Base-by-base conservation (phyloP, 208 protist genomes). In the Crithidia fasciculata region DNA sequence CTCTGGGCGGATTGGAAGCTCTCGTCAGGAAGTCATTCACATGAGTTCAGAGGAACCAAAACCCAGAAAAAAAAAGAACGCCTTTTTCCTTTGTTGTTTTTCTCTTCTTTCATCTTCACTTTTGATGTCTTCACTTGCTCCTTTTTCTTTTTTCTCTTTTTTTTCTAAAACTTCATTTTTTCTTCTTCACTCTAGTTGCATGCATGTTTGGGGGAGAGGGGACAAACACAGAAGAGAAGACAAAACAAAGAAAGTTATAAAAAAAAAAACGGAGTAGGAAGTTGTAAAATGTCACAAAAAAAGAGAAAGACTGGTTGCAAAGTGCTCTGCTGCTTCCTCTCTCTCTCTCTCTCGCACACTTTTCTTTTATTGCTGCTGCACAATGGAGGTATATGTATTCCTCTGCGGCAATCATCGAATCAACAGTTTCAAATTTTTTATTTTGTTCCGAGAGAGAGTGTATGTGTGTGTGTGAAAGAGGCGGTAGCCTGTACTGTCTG, bases 251-350 rank as follows among this genome's bases (percentile, higher is more conserved):
- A 49, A 49, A 49, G 45, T 15, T 8, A 2, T 49, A 49, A 47
- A 47, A 71, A 64, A 69, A 52, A 77, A 50, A 28, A 28, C 50
- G n/a, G 18, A 68, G 13, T 60, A 49, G 12, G 12, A 49, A 49
- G 45, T 15, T 8, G 12, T 49, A 49, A 47, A 47, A 71, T 13
- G 40, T 15, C 49, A 64, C 55, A 52, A 77, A 39, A 69, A 60
- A 69, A 69, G 37, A 49, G 45, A 49, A 49, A 49, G 45, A 49
- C 9, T 15, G 45, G 18, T 56, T 56, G 28, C 28, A 28, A 28
- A 28, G 28, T 28, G 28, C 28, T 28, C 28, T 28, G 28, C 28
- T 28, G 28, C 28, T 28, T 28, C 28, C 28, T 28, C 28, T 28
- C 28, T 28, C 28, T 28, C 28, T 28, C 28, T 28, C 28, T 28